Base-by-base conservation (phyloP, 352 stramenopile genomes). In the Pythium sukuiense region DNA sequence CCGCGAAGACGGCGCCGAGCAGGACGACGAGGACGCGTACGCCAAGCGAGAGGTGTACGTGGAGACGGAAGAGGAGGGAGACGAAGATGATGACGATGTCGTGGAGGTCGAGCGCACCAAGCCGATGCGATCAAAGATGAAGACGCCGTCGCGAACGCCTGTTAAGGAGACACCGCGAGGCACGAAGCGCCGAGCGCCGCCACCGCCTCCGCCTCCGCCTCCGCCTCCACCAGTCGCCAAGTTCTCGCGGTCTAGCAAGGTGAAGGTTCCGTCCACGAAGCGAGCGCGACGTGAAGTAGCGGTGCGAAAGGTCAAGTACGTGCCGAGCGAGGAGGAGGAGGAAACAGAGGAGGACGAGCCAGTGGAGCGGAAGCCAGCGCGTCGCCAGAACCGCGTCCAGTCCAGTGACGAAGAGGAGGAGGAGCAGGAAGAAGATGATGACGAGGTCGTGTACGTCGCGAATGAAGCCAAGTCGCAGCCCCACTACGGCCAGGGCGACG, bases 401-500 rank as follows among this genome's bases (percentile, higher is more conserved):
- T 52, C 54, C 24, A 73, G 56, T 33, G 61, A 73, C 2, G 49
- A 69, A 5, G 67, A 73, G 26, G 49, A 52, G 2, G 55, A 48
- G 0, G 37, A 43, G 26, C 61, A 58, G 45, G 63, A 39, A 30
- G 54, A 71, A 1, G 70, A 58, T 26, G 69, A 68, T 32, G 63
- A 70, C 20, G 69, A 72, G 26, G 53, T 58, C 14, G 55, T 45
- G n/a, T 48, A 57, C 24, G 48, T 56, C 6, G 30, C 56, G 16
- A 48, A 43, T 8, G 27, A 55, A 8, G 41, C 26, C 24, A 43
- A 41, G 20, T 46, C 33, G 16, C 73, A 83, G 50, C 70, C 63
- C 3, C 76, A 81, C 59, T 78, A 77, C 32, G 67, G 80, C 9
- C 58, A 78, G 20, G 62, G 71, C 8, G 83, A 88, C 62, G 75